A percentile compares a stretch with the other conserved stretches of the same genome.
Evolutionary conservation across 176 grass and related monocot species (phyloP).

Genomic region (Aegilops speltoides): DNA sequence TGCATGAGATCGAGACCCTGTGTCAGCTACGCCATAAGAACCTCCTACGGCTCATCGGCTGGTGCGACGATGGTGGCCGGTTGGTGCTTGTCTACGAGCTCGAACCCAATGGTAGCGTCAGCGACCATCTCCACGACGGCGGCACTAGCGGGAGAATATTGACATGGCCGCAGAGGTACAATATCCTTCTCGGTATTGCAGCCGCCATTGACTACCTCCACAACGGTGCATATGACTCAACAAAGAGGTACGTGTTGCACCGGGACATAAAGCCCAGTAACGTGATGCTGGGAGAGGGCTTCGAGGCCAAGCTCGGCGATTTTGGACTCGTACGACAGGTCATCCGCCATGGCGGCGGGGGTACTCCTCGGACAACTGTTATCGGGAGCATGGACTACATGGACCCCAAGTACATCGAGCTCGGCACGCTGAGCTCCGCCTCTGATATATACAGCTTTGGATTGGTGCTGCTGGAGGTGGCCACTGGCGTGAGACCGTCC

Average conservation of each 20-base stretch:
- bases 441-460: neutral
- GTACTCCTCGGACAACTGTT: neutral
- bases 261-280: constrained; percentile 5
- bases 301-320: neutral
- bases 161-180: neutral
- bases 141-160: neutral
- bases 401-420: neutral
- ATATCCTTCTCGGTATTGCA: neutral
- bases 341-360: neutral
- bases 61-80: neutral
- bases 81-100: constrained; percentile 28
- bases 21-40: neutral
- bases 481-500: neutral
- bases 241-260: neutral
- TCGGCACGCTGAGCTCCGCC: neutral
- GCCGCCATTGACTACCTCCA: constrained; percentile 16
- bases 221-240: neutral
- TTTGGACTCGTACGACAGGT: constrained; percentile 9
- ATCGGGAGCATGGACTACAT: neutral
- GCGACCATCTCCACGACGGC: neutral
- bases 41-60: constrained; percentile 3
- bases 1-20: neutral
- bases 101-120: neutral
- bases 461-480: neutral
- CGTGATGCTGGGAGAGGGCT: neutral